Conservation (phyloP, 768 basidiomycete genomes). For the Lanmaoa rubissima region DNA sequence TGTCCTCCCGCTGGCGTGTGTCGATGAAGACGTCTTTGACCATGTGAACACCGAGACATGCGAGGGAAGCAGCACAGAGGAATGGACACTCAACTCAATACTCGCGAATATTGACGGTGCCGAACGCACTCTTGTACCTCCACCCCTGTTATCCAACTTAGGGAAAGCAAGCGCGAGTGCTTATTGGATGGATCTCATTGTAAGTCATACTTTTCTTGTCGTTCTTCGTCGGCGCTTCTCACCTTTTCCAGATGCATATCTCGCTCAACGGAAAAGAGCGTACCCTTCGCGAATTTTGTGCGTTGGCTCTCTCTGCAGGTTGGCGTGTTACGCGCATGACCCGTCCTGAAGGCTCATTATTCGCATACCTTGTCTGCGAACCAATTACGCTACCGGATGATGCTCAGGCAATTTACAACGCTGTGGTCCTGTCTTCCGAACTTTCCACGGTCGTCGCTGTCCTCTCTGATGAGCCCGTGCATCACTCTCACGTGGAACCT, state of each 20-base stretch:
- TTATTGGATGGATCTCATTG: constrained; percentile 71
- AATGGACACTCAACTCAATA: constrained; percentile 30
- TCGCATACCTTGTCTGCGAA: constrained; percentile 69
- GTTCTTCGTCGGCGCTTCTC: not conserved
- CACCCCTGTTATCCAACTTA: constrained; percentile 68
- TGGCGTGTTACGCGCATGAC: constrained; percentile 61
- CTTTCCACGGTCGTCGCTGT: constrained; percentile 15
- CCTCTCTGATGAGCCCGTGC: constrained; percentile 5
- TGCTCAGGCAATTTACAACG: constrained; percentile 23
- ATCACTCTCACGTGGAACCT: not conserved
- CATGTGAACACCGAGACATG: constrained; percentile 5
- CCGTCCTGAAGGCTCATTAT: constrained; percentile 59
- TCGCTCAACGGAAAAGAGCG: constrained; percentile 70
- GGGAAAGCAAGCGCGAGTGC: constrained; percentile 67
- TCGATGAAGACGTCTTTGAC: constrained; percentile 38
- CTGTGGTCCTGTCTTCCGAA: constrained; percentile 15
- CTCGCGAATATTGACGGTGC: constrained; percentile 50
- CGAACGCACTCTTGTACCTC: constrained; percentile 50
- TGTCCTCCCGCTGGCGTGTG: constrained; percentile 66
- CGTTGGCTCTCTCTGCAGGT: constrained; percentile 52
- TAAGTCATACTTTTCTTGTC: constrained; percentile 26
- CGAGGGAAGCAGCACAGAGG: constrained; percentile 2
- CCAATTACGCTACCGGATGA: constrained; percentile 52
- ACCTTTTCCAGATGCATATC: constrained; percentile 56
- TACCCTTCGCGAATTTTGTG: constrained; percentile 60